Evolutionary conservation across 768 basidiomycete genomes (phyloP), one percentile per base, ranked within the genome.

Genomic region (Ephemerocybe angulata): DNA sequence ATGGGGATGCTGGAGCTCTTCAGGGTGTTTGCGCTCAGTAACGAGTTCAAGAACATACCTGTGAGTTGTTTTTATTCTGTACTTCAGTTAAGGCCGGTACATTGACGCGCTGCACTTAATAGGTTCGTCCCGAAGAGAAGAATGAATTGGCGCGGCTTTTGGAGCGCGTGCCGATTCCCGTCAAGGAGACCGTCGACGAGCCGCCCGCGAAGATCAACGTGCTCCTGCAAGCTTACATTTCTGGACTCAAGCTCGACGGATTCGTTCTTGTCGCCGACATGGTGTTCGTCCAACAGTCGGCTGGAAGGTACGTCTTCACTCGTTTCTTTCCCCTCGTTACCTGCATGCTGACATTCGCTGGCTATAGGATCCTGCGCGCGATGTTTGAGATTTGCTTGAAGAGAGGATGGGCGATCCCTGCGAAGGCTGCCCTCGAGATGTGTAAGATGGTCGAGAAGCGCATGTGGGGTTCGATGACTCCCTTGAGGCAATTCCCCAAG

Each of bases 381-480:
- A 90, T 99, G 66, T 98, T 94, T 62, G 96, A 99, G 71, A 99
- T 98, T 53, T 98, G 95, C 67, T 74, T 98, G 56, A 97, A 96
- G 73, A 86, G 94, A 40, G 95, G 95, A n/a, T 99, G 97, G 97
- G 93, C 97, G 2, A 80, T 88, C 1, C 93, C 95, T 0, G 93
- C 96, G 0, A 86, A 92, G 61, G 88, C 91, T 6, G 93, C 93
- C 3, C 79, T 98, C 27, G 89, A 93, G 57, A 72, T 99, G 54
- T 98, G 94, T 77, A 98, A 98, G 74, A 96, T 96, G 93, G 89
- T 92, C 0, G 92, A 93, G 64, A 84, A 86, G 62, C 73, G 86
- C 53, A 90, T 93, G 91, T 98, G 96, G 96, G 86, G 86, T 30
- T 94, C 94, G 0, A 98, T 98, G 95, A 94, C 95, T 0, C 95